Evolutionary conservation across 805 yeast species (phyloP).

Genomic region (Yarrowia sp.): DNA sequence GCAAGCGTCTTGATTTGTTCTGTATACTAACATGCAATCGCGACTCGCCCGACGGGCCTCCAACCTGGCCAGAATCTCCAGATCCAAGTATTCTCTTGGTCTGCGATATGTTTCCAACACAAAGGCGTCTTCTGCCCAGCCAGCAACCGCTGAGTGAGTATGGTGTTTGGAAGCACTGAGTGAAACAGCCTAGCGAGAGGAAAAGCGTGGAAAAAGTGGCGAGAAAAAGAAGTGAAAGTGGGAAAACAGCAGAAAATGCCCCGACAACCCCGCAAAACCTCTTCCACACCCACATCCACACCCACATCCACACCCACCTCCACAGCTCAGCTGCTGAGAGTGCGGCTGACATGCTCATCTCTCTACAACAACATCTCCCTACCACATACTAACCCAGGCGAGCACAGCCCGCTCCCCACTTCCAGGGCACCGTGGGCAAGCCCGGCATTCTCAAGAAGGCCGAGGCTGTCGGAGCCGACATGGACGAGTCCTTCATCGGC

Average conservation of each 20-base stretch:
- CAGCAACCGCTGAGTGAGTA: conserved; percentile 25
- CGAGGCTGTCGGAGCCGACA: conserved; percentile 31
- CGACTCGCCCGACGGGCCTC: conserved; percentile 26
- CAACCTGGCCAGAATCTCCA: conserved; percentile 26
- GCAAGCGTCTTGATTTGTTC: conserved; percentile 24
- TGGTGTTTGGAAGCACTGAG: conserved; percentile 9
- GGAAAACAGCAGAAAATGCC: neutral
- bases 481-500: conserved; percentile 80
- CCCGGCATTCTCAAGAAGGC: conserved; percentile 21
- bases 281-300: no score
- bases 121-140: conserved; percentile 17
- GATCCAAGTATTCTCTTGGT: conserved; percentile 24
- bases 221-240: no score
- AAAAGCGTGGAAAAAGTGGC: no score
- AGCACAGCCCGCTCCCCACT: conserved; percentile 24
- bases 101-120: conserved; percentile 23
- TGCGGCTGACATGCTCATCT: conserved; percentile 16
- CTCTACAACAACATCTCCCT: no score
- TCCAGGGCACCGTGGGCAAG: conserved; percentile 25
- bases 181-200: neutral
- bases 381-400: conserved; percentile 1
- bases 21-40: conserved; percentile 26
- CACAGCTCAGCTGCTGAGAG: conserved; percentile 2
- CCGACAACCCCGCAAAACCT: neutral
- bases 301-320: no score